Evolutionary conservation across 148 eudicot genomes (phyloP).

Genomic region (Gaultheria prostrata): DNA sequence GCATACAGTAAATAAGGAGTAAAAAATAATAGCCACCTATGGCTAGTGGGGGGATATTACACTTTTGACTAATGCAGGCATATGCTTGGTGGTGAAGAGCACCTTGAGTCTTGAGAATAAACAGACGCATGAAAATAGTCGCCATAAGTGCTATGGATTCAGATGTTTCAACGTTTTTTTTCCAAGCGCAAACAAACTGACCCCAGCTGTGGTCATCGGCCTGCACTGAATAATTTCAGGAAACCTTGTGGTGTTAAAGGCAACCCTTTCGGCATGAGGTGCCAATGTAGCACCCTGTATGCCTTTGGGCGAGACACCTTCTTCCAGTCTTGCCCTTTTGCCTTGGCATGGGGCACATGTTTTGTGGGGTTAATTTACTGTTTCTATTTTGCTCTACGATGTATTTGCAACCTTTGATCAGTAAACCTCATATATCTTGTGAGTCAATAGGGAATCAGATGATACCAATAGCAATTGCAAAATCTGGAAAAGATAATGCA

Average conservation of each 20-base stretch:
- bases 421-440: background rate
- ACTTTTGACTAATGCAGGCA: background rate
- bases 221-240: background rate
- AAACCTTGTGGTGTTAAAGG: background rate
- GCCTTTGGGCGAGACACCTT: background rate
- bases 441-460: background rate
- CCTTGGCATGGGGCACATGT: background rate
- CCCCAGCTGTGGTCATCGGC: background rate
- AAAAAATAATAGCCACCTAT: background rate
- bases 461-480: background rate
- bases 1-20: background rate
- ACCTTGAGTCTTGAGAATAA: background rate
- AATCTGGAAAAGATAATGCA: background rate
- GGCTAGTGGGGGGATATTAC: background rate
- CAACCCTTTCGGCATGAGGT: background rate
- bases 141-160: background rate
- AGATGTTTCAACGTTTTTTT: background rate
- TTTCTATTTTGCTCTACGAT: background rate
- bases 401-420: background rate
- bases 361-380: too few relatives aligned
- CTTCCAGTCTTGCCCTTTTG: background rate
- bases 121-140: background rate
- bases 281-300: background rate
- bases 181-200: background rate
- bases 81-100: background rate